Base-by-base conservation (phyloP, 345 rosid species). In the Pistacia vera region DNA sequence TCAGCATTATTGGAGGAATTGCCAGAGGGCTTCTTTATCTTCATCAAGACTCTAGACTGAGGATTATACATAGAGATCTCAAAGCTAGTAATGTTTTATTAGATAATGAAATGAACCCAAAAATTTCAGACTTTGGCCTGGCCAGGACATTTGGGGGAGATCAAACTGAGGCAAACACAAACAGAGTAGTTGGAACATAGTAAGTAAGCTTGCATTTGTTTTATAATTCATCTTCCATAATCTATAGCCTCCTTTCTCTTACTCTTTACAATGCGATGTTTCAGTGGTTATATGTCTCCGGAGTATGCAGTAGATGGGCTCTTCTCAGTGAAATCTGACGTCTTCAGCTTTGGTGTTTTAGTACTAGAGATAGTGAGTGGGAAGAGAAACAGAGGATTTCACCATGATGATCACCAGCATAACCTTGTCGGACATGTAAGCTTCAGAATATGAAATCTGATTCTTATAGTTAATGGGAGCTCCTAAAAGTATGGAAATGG, bases 71-170 rank as follows among this genome's bases (percentile, higher is more conserved):
- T 11, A 70, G 81, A 72, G 81, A 87, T 73, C 75, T 87, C 11
- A 85, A 87, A 70, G 79, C 86, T 2, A 85, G 88, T 76, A 87
- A 86, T 63, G 63, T 86, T 28, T 75, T 86, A 6, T 76, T 86
- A 3, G 87, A 86, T 25, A 44, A 46, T 18, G 76, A 82, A 10
- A 69, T 85, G 83, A 83, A 73, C n/a, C 90, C 90, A 0, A 87
- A 87, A 71, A 83, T 87, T 63, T 87, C 84, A 3, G 90, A 87
- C 48, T 87, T 87, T 4, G 90, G 88, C 46, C 56, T 87, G 79
- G 86, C 90, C 48, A 77, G 85, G 70, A 75, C 74, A 33, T 87
- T 87, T 57, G 83, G 70, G 17, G 77, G 77, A 12, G 84, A 87
- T 61, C 79, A 82, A 75, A 72, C 73, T 16, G 86, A 84, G 61